Percentiles rank a stretch among this genome's conserved stretches.
Conservation (phyloP, 129 eudicot genomes). For the Flaveria trinervia region DNA sequence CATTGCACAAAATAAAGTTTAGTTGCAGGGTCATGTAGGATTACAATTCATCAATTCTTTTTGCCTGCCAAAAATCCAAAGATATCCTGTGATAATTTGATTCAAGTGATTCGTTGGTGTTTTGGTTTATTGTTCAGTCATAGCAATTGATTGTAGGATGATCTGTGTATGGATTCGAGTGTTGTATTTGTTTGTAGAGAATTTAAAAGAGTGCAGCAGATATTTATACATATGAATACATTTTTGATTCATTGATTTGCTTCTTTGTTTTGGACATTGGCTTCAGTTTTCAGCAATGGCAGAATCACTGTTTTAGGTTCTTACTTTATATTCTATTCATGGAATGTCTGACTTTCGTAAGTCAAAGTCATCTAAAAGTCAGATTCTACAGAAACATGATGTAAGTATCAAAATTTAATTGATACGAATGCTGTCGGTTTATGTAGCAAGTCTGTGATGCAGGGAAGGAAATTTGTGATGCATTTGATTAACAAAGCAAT, state of each 20-base stretch:
- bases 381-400: not conserved
- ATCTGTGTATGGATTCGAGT: not conserved
- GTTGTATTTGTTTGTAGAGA: constrained; percentile 21
- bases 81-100: not conserved
- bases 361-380: not conserved
- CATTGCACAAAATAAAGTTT: constrained; percentile 67
- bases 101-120: not conserved
- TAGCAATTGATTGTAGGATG: constrained; percentile 3
- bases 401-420: not conserved
- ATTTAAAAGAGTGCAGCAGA: not conserved
- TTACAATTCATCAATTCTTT: not conserved
- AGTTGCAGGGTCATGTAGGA: not conserved
- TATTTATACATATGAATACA: constrained; percentile 5
- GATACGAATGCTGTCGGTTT: not conserved
- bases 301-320: no score
- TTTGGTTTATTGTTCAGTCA: constrained; percentile 4
- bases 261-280: not conserved
- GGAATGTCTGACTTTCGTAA: not conserved
- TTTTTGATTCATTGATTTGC: not conserved
- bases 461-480: no score
- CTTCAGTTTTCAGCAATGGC: no score
- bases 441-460: no score
- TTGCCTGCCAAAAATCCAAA: no score
- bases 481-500: not conserved
- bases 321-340: not conserved